A percentile compares a stretch with the other conserved stretches of the same genome.
phyloP scores from a whole-genome alignment of 768 basidiomycete species.

The Gelatoporia subvermispora region DNA sequence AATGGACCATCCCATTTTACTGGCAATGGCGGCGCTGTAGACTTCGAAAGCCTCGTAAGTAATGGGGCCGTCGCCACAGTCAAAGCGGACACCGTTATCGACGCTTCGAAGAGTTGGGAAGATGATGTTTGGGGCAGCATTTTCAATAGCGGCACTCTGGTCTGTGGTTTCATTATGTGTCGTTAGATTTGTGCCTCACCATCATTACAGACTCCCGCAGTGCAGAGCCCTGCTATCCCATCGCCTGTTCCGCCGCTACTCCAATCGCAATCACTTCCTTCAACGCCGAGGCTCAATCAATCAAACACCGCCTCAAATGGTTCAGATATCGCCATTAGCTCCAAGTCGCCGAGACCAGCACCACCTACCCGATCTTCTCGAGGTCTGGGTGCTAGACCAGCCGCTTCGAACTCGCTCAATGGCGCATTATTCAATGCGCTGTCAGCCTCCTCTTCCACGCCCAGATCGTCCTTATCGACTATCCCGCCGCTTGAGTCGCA shows the following conservation, averaged over 20 bases:
- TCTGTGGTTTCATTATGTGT: constrained; percentile 6
- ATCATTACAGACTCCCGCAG: constrained; percentile 8
- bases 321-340: not conserved
- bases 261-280: constrained; percentile 33
- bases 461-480: constrained; percentile 8
- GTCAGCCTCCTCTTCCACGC: constrained; percentile 6
- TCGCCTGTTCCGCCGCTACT: constrained; percentile 17
- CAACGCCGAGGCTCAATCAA: constrained; percentile 31
- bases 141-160: constrained; percentile 39
- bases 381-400: constrained; percentile 34
- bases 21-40: constrained; percentile 47
- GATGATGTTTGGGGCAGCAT: constrained; percentile 86
- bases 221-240: constrained; percentile 25
- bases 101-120: constrained; percentile 54
- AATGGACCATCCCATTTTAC: constrained; percentile 34
- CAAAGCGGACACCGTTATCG: constrained; percentile 40
- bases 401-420: constrained; percentile 31
- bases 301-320: constrained; percentile 29
- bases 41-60: constrained; percentile 81
- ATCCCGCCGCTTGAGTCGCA: constrained; percentile 13
- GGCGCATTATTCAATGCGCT: constrained; percentile 14
- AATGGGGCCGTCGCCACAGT: constrained; percentile 41
- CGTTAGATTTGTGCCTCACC: not conserved
- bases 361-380: constrained; percentile 11
- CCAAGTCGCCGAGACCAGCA: constrained; percentile 6